phyloP scores from a whole-genome alignment of 768 basidiomycete species.

The Strobilomyces confusus region DNA sequence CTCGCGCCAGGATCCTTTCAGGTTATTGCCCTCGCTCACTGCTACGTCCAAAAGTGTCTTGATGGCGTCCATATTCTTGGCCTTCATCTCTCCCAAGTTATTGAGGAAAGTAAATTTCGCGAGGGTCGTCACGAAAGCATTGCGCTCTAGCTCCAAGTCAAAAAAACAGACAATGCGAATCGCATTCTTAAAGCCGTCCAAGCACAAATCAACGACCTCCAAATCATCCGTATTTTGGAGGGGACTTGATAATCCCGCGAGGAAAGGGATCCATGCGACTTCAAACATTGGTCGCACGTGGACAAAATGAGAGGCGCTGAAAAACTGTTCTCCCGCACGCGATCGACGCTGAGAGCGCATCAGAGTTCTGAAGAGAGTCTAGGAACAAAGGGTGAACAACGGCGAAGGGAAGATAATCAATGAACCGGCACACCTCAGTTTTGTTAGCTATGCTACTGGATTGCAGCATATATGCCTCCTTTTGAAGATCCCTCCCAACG shows the following conservation, averaged over 20 bases:
- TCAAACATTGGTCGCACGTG: conserved; percentile 99
- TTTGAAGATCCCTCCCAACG: conserved; percentile 91
- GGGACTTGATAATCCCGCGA: conserved; percentile 92
- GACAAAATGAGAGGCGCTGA: conserved; percentile 92
- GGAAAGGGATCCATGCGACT: conserved; percentile 97
- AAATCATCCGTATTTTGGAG: conserved; percentile 94
- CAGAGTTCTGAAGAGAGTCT: conserved; percentile 92
- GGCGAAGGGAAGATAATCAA: neutral
- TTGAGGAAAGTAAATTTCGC: conserved; percentile 97
- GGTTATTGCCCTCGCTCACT: conserved; percentile 92
- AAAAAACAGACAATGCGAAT: conserved; percentile 96
- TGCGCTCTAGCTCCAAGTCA: conserved; percentile 95
- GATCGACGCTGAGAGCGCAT: conserved; percentile 88
- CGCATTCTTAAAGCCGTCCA: conserved; percentile 96
- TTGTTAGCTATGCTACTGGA: conserved; percentile 96
- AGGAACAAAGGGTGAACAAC: neutral
- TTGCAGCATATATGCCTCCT: conserved; percentile 93
- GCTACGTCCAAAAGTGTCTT: conserved; percentile 93
- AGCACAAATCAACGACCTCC: conserved; percentile 84
- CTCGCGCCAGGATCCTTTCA: conserved; percentile 96
- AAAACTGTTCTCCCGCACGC: conserved; percentile 81
- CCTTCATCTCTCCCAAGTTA: conserved; percentile 97
- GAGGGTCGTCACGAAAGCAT: conserved; percentile 95
- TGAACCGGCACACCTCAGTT: conserved; percentile 66
- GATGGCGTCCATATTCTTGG: conserved; percentile 99